phyloP scores from a whole-genome alignment of 164 flowering plant species.

The Macadamia integrifolia region DNA sequence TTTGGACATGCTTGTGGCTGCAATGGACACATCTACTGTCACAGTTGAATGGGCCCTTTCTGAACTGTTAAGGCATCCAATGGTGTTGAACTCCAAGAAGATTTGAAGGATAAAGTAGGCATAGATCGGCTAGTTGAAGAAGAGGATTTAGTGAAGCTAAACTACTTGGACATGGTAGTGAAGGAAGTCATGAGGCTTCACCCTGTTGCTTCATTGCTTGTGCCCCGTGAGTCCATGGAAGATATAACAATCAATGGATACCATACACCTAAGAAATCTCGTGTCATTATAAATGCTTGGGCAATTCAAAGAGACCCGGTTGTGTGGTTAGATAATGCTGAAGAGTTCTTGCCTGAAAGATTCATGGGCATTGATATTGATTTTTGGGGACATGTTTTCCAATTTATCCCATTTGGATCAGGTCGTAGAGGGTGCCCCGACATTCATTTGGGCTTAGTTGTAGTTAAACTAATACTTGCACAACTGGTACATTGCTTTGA shows the following conservation, averaged over 20 bases:
- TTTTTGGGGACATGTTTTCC: constrained; percentile 13
- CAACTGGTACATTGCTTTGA: constrained; percentile 24
- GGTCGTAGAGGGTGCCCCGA: constrained; percentile 23
- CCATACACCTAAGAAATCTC: constrained; percentile 21
- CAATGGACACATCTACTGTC: not conserved
- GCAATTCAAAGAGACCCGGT: constrained; percentile 26
- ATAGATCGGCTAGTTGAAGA: constrained; percentile 19
- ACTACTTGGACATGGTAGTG: constrained; percentile 29
- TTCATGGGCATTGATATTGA: constrained; percentile 10
- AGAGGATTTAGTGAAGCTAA: constrained; percentile 16
- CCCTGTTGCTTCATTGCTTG: constrained; percentile 25
- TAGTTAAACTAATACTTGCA: constrained; percentile 12
- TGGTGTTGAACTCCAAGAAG: constrained; percentile 17
- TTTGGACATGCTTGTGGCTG: not conserved
- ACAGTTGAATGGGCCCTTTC: not conserved
- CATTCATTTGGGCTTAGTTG: constrained; percentile 14
- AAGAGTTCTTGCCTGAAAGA: constrained; percentile 25
- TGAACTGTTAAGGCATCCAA: not conserved
- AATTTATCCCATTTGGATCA: constrained; percentile 19
- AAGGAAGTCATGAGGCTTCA: constrained; percentile 32
- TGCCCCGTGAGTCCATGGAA: constrained; percentile 27
- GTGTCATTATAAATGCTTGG: constrained; percentile 28
- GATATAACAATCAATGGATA: constrained; percentile 17
- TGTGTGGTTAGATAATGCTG: constrained; percentile 19
- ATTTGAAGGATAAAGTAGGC: constrained; percentile 15